Evolutionary conservation across 108 stramenopile genomes (phyloP).

Genomic region (Bacterosira constricta): DNA sequence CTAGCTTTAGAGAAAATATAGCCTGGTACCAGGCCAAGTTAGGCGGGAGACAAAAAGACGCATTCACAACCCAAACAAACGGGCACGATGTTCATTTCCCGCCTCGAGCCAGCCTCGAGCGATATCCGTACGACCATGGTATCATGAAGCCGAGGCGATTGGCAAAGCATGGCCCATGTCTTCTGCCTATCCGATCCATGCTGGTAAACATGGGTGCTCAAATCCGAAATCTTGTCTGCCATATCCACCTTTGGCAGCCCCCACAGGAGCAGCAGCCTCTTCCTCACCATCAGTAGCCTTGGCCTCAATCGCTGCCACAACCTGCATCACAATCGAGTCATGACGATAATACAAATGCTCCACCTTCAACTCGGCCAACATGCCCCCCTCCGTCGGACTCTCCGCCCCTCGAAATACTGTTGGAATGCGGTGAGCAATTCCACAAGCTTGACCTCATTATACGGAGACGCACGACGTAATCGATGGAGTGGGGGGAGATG

Average conservation of each 20-base stretch:
- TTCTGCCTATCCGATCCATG: conserved; percentile 85
- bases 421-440: conserved; percentile 70
- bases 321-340: conserved; percentile 87
- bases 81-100: too few relatives aligned
- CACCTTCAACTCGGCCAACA: conserved; percentile 69
- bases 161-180: conserved; percentile 95
- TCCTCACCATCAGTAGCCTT: conserved; percentile 32
- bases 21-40: too few relatives aligned
- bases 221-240: conserved; percentile 57
- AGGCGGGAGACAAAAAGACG: too few relatives aligned
- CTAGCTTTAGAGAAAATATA: too few relatives aligned
- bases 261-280: conserved; percentile 17
- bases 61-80: too few relatives aligned
- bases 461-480: conserved; percentile 88
- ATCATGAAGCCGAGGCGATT: too few relatives aligned
- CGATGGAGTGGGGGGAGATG: conserved; percentile 89
- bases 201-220: conserved; percentile 90
- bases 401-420: conserved; percentile 82
- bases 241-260: conserved; percentile 27
- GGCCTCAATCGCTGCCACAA: too few relatives aligned
- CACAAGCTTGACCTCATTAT: conserved; percentile 90
- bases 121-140: too few relatives aligned
- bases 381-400: conserved; percentile 67
- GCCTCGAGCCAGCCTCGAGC: too few relatives aligned
- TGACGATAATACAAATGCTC: conserved; percentile 98